Base-by-base conservation (phyloP, 805 yeast genomes). In the Teunomyces barrocoloradensis region DNA sequence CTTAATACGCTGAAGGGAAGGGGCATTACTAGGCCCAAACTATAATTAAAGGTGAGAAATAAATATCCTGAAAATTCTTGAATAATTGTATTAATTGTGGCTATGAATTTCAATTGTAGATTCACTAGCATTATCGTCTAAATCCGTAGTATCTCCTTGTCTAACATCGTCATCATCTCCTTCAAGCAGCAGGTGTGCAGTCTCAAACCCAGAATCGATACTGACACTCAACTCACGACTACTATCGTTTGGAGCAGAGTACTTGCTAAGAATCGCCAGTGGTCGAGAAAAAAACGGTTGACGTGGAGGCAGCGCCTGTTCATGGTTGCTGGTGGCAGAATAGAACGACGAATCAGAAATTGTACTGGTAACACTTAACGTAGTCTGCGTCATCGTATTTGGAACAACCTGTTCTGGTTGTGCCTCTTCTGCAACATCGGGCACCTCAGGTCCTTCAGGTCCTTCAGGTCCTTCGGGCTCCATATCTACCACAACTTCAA, bases 241-340 rank as follows among this genome's bases (percentile, higher is more conserved):
- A 18, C 28, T 34, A 6, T 42, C 34, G 9, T 48, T 27, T 9
- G 41, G 6, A 4, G 51, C 34, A 12, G 58, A 54, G 44, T 50
- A 54, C 42, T 52, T 56, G 44, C 58, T 56, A 33, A 63, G 51
- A 3, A 62, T 59, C 36, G 61, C 64, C 64, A 61, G 64, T 17
- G 67, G 66, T 38, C 55, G 50, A 7, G 56, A 29, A 44, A 50
- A 60, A 20, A 56, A 44, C 38, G 52, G 52, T 40, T 45, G 15
- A 33, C 49, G 36, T 12, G 53, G 39, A 28, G 43, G n/a, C 43
- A 50, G 18, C 34, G 38, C 33, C 29, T 6, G 37, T 27, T 15
- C 39, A 5, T 18, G 13, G 11, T 46, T 44, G 43, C 48, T 44
- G 44, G 32, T 20, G 6, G 61, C 56, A 20, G 57, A 51, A 44